Conservation (phyloP, 768 basidiomycete species). For the Tylopilus cervinicoccineus region DNA sequence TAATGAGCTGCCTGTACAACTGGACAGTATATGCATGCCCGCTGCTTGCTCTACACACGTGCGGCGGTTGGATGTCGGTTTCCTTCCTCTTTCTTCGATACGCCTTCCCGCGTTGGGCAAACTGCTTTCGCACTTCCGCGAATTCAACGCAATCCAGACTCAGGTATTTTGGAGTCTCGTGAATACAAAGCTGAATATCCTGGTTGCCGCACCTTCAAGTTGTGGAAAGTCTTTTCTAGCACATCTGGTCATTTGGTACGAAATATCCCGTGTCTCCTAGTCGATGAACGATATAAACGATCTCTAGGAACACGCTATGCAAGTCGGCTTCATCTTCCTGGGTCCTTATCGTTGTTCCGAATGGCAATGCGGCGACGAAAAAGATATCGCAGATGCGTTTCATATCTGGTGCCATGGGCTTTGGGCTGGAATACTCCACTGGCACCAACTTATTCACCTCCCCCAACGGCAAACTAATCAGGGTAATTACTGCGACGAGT, state of each 20-base stretch:
- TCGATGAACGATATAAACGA: constrained; percentile 15
- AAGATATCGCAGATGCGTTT: constrained; percentile 49
- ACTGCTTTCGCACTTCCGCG: constrained; percentile 43
- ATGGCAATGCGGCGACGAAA: constrained; percentile 52
- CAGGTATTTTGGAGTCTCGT: constrained; percentile 83
- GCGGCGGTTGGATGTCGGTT: constrained; percentile 67
- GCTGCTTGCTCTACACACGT: constrained; percentile 50
- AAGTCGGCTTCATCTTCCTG: constrained; percentile 43
- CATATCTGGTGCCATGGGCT: constrained; percentile 34
- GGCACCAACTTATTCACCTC: constrained; percentile 31
- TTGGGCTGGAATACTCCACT: constrained; percentile 36
- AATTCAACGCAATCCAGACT: constrained; percentile 84
- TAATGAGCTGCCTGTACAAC: constrained; percentile 56
- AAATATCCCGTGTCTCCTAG: constrained; percentile 4
- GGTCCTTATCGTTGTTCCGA: constrained; percentile 62
- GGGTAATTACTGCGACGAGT: constrained; percentile 51
- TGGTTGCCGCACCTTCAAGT: constrained; percentile 76
- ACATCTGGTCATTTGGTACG: constrained; percentile 71
- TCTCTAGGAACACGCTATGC: constrained; percentile 51
- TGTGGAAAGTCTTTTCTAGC: constrained; percentile 79
- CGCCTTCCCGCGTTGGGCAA: constrained; percentile 40
- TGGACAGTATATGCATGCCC: constrained; percentile 80
- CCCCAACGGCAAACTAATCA: constrained; percentile 43
- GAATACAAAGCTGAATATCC: constrained; percentile 59
- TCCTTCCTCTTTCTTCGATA: constrained; percentile 56